These are phyloP conservation scores for Hemisphaericaspora xylanilytica DNA, from an alignment of 1,139 yeast genomes.

Conservation along the genomic window DNA sequence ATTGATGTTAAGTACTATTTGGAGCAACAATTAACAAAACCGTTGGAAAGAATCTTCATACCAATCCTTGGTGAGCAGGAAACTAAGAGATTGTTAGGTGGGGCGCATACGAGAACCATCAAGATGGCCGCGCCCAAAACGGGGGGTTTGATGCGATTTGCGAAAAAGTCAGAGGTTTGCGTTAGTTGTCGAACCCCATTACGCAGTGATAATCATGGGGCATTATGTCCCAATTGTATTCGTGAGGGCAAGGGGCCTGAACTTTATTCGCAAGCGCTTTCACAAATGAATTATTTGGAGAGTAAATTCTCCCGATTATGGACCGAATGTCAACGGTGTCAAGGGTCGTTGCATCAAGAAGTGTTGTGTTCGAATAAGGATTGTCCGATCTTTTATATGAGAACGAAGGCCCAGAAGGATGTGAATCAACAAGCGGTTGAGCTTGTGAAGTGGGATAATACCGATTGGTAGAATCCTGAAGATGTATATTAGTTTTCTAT, in stretches of 20 bases:
- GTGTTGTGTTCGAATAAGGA: slow-evolving; percentile 94
- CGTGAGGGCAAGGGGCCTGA: slow-evolving; percentile 74
- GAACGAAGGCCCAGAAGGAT: slow-evolving; percentile 92
- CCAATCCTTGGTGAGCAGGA: slow-evolving; percentile 88
- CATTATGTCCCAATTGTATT: slow-evolving; percentile 79
- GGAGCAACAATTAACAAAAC: slow-evolving; percentile 91
- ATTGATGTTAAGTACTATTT: slow-evolving; percentile 93
- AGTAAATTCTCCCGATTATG: slow-evolving; percentile 83
- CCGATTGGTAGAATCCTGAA: slow-evolving; percentile 43
- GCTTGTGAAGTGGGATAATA: slow-evolving; percentile 67
- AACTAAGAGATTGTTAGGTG: slow-evolving; percentile 74
- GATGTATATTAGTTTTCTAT: slow-evolving; percentile 1
- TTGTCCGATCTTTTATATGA: slow-evolving; percentile 97
- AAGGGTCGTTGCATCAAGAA: slow-evolving; percentile 93
- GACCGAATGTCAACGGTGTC: slow-evolving; percentile 99
- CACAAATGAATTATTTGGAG: slow-evolving; percentile 77
- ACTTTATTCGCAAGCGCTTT: slow-evolving; percentile 73
- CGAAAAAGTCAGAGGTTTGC: slow-evolving; percentile 85
- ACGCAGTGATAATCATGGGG: slow-evolving; percentile 62
- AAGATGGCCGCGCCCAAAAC: slow-evolving; percentile 62
- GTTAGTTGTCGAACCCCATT: slow-evolving; percentile 85
- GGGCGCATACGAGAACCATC: slow-evolving; percentile 81
- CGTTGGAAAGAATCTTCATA: slow-evolving; percentile 88
- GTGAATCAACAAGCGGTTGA: slow-evolving; percentile 67
- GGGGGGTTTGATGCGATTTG: slow-evolving; percentile 88